phyloP scores from a whole-genome alignment of 306 rosid genomes.

The Argentina anserina region DNA sequence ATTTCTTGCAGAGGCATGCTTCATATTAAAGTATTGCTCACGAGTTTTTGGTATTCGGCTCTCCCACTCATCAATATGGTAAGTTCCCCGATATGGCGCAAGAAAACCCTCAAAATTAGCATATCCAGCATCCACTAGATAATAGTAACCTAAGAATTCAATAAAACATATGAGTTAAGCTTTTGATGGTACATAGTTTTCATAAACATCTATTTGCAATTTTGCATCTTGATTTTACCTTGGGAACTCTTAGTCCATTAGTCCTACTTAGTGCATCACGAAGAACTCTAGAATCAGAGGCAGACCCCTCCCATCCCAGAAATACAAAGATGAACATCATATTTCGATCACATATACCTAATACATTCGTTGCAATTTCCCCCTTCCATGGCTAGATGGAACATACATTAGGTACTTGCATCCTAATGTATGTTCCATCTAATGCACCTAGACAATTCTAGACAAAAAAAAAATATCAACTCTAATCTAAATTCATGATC shows the following conservation, averaged over 20 bases:
- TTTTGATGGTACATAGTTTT: not conserved
- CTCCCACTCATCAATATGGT: no score
- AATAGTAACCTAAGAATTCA: not conserved
- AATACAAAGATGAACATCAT: not conserved
- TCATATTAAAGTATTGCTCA: not conserved
- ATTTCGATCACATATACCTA: no score
- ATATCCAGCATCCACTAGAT: not conserved
- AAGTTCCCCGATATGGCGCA: no score
- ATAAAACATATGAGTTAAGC: not conserved
- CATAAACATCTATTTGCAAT: no score
- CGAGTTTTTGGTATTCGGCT: not conserved
- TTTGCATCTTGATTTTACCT: not conserved
- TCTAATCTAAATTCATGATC: no score
- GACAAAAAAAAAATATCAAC: no score
- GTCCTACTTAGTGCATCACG: not conserved
- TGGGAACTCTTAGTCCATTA: not conserved
- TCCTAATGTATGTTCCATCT: no score
- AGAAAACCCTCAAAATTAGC: not conserved
- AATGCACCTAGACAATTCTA: no score
- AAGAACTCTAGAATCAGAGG: not conserved
- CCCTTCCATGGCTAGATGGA: no score
- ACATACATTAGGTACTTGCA: no score
- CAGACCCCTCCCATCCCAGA: not conserved
- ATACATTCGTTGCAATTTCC: not conserved
- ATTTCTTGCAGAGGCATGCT: no score